Base-by-base conservation (phyloP, 2,329 filamentous ascomycete genomes). In the Diaporthe sp. region DNA sequence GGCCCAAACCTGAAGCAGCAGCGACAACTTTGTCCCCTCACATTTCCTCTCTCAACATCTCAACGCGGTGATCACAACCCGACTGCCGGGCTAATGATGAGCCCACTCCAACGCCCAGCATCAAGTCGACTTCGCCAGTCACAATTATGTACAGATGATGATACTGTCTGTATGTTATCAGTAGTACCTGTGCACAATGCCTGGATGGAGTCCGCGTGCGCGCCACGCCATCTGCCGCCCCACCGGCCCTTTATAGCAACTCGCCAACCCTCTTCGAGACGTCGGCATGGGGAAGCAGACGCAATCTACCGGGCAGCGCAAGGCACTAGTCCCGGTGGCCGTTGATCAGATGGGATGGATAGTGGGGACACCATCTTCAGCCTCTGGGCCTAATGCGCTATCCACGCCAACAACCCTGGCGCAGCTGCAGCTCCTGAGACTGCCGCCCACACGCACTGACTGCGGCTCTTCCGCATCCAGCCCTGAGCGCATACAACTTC, bases 1-100 rank as follows among this genome's bases (percentile, higher is more conserved):
- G 65, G 65, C 46, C 65, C n/a, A 70, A 70, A 55, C 34, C 65
- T 70, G 65, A 70, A 55, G 65, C 65, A 70, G 12, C 65, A 55
- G 49, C 65, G n/a, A 70, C 65, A 70, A 70, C 46, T 55, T 42
- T 70, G 46, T 37, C 25, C 65, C 65, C 65, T 55, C n/a, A 70
- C 9, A 25, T 42, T 55, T 15, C 10, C 31, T 39, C 6, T n/a
- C 49, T n/a, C 25, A 39, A 39, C 13, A 13, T 60, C 46, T 39
- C 37, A 37, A 25, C 19, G 6, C 22, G 8, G 31, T 53, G 34
- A 53, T 42, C 49, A 39, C 13, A 17, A 13, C 46, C 28, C 7
- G n/a, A 53, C 9, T 19, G n/a, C 22, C 49, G 49, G 46, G 25
- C 34, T 39, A 22, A 28, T 39, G 31, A n/a, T 67, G 13, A 8